phyloP scores from a whole-genome alignment of 176 grass and related monocot genomes.

The Pontederia crassipes region DNA sequence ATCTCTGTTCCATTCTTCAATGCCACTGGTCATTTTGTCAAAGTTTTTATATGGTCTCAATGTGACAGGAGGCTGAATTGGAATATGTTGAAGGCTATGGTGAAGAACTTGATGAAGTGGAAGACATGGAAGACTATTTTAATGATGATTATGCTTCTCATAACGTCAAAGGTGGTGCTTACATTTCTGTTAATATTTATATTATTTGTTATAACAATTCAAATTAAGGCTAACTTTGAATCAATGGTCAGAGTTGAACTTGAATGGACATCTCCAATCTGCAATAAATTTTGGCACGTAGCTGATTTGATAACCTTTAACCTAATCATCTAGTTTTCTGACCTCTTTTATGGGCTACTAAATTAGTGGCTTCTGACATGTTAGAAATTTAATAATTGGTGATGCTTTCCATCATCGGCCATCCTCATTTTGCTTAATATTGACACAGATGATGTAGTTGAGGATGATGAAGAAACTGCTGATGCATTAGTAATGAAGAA shows the following conservation, averaged over 20 bases:
- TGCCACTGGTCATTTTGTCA: background rate
- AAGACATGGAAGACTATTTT: conserved; percentile 82
- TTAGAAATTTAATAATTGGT: background rate
- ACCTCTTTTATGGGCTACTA: background rate
- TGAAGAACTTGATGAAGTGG: conserved; percentile 50
- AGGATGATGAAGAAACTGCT: conserved; percentile 29
- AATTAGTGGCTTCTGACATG: background rate
- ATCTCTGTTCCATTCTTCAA: conserved; percentile 8
- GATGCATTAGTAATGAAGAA: conserved; percentile 33
- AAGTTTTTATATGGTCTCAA: background rate
- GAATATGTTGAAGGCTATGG: conserved; percentile 71
- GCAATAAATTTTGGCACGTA: background rate
- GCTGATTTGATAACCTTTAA: background rate
- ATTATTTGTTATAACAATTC: background rate
- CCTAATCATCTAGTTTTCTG: conserved; percentile 4
- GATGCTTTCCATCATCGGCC: too few species aligned
- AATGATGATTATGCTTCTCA: conserved; percentile 10
- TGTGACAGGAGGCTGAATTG: conserved; percentile 41
- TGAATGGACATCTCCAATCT: too few species aligned
- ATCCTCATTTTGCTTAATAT: background rate
- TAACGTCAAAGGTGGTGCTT: conserved; percentile 30
- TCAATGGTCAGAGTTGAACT: too few species aligned
- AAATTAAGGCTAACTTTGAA: background rate
- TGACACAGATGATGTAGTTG: conserved; percentile 28
- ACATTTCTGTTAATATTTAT: background rate